Percentiles rank a stretch among this genome's conserved stretches.
Evolutionary conservation across 345 rosid species (phyloP).

Genomic region (Salix caprea): DNA sequence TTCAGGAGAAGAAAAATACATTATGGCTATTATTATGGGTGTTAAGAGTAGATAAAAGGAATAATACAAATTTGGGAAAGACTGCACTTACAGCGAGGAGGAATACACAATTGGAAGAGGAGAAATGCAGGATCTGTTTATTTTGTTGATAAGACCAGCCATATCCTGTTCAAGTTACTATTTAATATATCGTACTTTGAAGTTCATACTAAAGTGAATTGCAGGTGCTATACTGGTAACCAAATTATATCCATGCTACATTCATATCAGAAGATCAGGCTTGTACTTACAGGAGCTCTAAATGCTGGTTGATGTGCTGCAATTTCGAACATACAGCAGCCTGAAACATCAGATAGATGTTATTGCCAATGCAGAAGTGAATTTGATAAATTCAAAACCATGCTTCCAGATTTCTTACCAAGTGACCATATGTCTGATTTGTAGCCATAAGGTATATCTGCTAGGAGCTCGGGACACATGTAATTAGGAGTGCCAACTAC

Average conservation of each 20-base stretch:
- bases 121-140: constrained; percentile 79
- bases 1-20: not conserved
- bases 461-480: constrained; percentile 94
- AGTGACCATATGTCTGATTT: constrained; percentile 97
- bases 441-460: constrained; percentile 86
- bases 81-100: constrained; percentile 62
- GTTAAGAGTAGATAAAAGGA: not conserved
- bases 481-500: constrained; percentile 89
- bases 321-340: constrained; percentile 96
- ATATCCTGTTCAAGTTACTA: constrained; percentile 55
- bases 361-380: constrained; percentile 4
- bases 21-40: not conserved
- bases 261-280: not conserved
- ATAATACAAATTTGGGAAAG: constrained; percentile 6
- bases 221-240: not conserved
- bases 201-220: not conserved
- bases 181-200: constrained; percentile 1
- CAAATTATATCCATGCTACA: not conserved
- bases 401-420: constrained; percentile 49
- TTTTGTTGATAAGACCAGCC: constrained; percentile 83
- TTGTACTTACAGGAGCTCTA: constrained; percentile 76
- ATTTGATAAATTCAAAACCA: constrained; percentile 1
- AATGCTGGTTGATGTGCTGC: constrained; percentile 94
- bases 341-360: constrained; percentile 43
- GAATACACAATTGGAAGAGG: constrained; percentile 93